Base-by-base conservation (phyloP, 2,329 filamentous ascomycete species). In the Ophiocordyceps australis region DNA sequence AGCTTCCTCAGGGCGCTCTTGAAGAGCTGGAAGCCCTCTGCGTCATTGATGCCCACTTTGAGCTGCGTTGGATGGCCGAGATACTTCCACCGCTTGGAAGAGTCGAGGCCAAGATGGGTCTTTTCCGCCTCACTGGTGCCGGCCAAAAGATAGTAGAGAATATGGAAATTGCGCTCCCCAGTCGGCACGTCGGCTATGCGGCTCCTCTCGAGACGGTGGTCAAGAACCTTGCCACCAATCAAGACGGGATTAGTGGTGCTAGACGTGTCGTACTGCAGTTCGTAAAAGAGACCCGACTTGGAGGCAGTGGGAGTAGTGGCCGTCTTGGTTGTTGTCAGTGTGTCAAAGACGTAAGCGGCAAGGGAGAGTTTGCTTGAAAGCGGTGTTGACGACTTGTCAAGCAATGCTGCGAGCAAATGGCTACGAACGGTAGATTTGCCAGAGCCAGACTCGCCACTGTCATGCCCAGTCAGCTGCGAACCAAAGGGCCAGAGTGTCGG, bases 1-100 rank as follows among this genome's bases (percentile, higher is more conserved):
- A 98, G 65, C 50, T 92, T 94, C 35, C 85, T 70, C 25, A 98
- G 57, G 2, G 89, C 89, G 1, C 81, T 93, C 59, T 95, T 95
- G 64, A 98, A 95, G 27, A 95, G 75, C 45, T 92, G 81, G 50
- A 98, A 98, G 5, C 86, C 89, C 42, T 94, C 85, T 2, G 76
- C 65, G 43, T 98, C 89, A 42, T 98, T 94, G 46, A 98, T 85
- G 30, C 89, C 89, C 16, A 95, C 82, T 49, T 93, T 95, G 35
- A 98, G 65, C 52, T 98, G 89, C 0, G 86, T 94, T 1, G 86
- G 89, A 40, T 98, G 89, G 4, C 89, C 89, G 4, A 98, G 66
- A 44, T 92, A 98, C 46, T 83, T 79, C 89, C 89, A 98, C 51
- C 89, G 65, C 55, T 82, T 91, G 41, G 59, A 46, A 5, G 49